Conservation (phyloP, 179 eudicot genomes). For the Beta corolliflora region DNA sequence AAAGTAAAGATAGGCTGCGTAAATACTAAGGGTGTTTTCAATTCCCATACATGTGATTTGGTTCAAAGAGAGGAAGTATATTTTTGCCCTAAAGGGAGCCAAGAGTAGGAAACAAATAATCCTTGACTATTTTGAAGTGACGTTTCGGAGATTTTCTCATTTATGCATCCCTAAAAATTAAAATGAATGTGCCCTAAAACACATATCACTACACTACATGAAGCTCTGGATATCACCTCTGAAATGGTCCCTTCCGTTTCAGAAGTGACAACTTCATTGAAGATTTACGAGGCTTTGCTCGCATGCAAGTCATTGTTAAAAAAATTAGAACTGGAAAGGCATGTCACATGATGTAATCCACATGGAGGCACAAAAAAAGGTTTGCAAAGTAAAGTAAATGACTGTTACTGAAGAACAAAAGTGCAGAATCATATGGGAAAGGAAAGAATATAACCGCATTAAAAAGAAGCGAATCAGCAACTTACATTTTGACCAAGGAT, state of each 20-base stretch:
- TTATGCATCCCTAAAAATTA: too few relatives aligned
- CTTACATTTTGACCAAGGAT: conserved; percentile 30
- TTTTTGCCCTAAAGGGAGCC: too few relatives aligned
- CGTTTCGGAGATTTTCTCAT: too few relatives aligned
- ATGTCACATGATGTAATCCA: conserved; percentile 29
- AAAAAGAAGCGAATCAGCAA: conserved; percentile 10
- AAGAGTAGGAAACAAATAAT: too few relatives aligned
- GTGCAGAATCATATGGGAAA: conserved; percentile 10
- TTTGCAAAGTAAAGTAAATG: conserved; percentile 1
- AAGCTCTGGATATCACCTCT: background rate
- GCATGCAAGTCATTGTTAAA: conserved; percentile 32
- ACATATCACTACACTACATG: background rate
- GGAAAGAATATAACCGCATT: background rate
- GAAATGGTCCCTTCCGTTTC: conserved; percentile 21
- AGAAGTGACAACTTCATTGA: conserved; percentile 9
- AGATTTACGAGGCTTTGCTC: conserved; percentile 7
- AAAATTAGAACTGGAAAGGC: conserved; percentile 6
- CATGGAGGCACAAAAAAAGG: conserved; percentile 24
- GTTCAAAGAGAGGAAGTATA: too few relatives aligned
- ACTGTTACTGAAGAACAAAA: background rate
- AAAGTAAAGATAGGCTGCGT: too few relatives aligned
- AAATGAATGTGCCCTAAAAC: too few relatives aligned
- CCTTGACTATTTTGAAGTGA: too few relatives aligned
- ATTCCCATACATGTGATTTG: too few relatives aligned
- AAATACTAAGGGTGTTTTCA: too few relatives aligned